Conservation (phyloP, 2,329 filamentous ascomycete species). For the Apiospora marii region DNA sequence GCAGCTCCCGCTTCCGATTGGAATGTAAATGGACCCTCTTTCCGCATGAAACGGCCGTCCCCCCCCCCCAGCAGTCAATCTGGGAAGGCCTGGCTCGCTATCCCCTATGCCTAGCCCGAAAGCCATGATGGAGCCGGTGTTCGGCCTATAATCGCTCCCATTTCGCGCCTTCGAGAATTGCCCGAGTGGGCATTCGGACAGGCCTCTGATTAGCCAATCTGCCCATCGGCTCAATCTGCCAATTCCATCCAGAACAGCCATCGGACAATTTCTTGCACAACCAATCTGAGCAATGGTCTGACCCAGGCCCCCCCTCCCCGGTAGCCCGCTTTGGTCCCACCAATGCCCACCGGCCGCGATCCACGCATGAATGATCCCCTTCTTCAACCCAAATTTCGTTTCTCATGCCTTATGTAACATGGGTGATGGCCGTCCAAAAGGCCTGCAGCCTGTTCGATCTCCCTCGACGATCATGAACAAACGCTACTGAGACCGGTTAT, state of each 20-base stretch:
- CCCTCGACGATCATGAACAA: constrained; percentile 13
- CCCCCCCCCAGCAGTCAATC: not conserved
- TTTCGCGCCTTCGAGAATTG: not conserved
- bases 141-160: constrained; percentile 1
- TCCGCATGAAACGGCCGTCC: constrained; percentile 11
- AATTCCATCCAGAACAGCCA: not conserved
- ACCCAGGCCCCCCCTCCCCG: not conserved
- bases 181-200: constrained; percentile 7
- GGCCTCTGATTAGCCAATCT: constrained; percentile 11
- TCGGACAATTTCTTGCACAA: constrained; percentile 17
- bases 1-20: not conserved
- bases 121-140: not conserved
- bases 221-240: not conserved
- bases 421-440: not conserved
- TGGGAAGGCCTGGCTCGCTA: constrained; percentile 1
- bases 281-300: constrained; percentile 13
- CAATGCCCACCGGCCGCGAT: not conserved
- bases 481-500: constrained; percentile 7
- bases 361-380: constrained; percentile 25
- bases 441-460: not conserved
- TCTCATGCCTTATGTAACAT: constrained; percentile 12
- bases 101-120: not conserved
- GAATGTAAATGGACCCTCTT: not conserved
- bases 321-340: not conserved
- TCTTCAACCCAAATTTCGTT: constrained; percentile 16